Evolutionary conservation across 2,329 filamentous ascomycete genomes (phyloP).

Genomic region (Xylaria sp.): DNA sequence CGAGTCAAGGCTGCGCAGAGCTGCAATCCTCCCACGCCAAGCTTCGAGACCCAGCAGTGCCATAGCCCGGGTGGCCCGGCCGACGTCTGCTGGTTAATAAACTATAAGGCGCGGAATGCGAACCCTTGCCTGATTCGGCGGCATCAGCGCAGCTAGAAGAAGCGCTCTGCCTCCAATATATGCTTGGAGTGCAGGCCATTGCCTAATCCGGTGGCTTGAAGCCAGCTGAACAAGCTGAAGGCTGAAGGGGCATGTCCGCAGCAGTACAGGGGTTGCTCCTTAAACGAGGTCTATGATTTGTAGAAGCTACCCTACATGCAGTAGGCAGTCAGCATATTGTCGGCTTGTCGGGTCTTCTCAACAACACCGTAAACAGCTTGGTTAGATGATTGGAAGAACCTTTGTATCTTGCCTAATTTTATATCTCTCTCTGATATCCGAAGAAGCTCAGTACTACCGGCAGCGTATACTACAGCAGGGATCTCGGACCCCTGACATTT

Average conservation of each 20-base stretch:
- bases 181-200: constrained; percentile 4
- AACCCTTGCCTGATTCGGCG: neutral
- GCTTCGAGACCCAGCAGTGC: constrained; percentile 2
- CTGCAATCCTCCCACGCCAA: constrained; percentile 5
- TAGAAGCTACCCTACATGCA: neutral
- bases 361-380: neutral
- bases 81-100: neutral
- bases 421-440: neutral
- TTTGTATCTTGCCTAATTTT: neutral
- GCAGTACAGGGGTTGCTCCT: neutral
- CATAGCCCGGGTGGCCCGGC: neutral
- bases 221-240: constrained; percentile 17
- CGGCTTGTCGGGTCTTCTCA: neutral
- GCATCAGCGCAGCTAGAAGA: constrained; percentile 1
- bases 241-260: neutral
- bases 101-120: neutral
- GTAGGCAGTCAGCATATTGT: neutral
- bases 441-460: neutral
- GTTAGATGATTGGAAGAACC: neutral
- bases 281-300: neutral
- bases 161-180: neutral
- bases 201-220: constrained; percentile 8
- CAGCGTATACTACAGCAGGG: neutral
- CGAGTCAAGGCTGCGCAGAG: neutral
- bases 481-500: neutral